A percentile compares a stretch with the other conserved stretches of the same genome.
Evolutionary conservation across 148 eudicot genomes (phyloP).

Genomic region (Diospyros lotus): DNA sequence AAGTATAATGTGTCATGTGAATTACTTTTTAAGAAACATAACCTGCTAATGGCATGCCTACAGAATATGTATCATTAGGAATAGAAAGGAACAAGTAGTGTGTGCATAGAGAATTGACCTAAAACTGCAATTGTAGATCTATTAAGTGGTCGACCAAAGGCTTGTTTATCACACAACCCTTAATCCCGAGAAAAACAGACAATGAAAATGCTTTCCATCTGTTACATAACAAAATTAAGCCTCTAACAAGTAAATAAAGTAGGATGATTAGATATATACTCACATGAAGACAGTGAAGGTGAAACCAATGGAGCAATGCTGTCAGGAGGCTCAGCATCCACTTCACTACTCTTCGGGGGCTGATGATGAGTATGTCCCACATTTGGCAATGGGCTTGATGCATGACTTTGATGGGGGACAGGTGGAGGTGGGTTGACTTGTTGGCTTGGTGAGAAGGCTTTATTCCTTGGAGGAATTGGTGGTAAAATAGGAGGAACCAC

Average conservation of each 20-base stretch:
- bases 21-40: neutral
- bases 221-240: neutral
- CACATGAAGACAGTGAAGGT: slow-evolving; percentile 64
- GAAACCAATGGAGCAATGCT: slow-evolving; percentile 37
- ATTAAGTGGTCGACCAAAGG: neutral
- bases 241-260: neutral
- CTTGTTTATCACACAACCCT: neutral
- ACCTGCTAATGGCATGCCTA: neutral
- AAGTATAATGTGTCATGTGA: neutral
- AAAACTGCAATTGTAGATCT: neutral
- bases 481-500: slow-evolving; percentile 37
- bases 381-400: slow-evolving; percentile 58
- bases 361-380: slow-evolving; percentile 46
- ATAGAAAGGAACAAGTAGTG: neutral
- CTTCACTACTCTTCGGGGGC: slow-evolving; percentile 48
- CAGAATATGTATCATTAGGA: neutral
- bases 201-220: neutral
- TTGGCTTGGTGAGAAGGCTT: slow-evolving; percentile 39
- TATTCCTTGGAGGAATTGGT: slow-evolving; percentile 35
- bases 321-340: slow-evolving; percentile 49
- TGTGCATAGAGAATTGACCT: neutral
- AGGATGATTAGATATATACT: slow-evolving; percentile 30
- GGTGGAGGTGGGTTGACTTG: slow-evolving; percentile 40
- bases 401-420: slow-evolving; percentile 34
- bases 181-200: neutral